These are phyloP conservation scores for Auricularia sp. DNA, from an alignment of 768 basidiomycete species.

Conservation along the genomic window DNA sequence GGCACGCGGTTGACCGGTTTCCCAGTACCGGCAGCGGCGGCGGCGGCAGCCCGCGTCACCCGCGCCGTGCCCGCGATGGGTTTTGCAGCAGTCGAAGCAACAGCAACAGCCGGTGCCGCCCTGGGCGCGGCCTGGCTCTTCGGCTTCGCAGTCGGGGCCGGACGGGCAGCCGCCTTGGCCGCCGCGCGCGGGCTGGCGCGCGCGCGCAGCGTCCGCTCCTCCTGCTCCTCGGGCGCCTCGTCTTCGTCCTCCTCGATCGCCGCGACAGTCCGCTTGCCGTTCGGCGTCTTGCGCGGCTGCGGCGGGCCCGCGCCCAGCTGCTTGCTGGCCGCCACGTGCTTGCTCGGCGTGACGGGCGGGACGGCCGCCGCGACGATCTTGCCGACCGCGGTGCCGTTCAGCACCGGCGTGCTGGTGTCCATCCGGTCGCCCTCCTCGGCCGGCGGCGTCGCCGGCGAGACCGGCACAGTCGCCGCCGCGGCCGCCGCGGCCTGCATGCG, in stretches of 20 bases:
- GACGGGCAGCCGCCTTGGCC: neutral
- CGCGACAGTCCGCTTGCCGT: conserved; percentile 46
- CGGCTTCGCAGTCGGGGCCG: neutral
- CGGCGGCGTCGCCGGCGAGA: conserved; percentile 72
- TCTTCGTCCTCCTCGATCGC: conserved; percentile 23
- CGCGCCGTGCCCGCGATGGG: conserved; percentile 41
- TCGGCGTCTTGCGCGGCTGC: conserved; percentile 82
- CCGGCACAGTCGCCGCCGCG: conserved; percentile 33
- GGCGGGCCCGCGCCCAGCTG: conserved; percentile 62
- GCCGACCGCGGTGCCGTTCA: neutral
- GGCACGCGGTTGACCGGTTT: conserved; percentile 10
- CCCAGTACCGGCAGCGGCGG: conserved; percentile 36
- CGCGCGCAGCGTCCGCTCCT: neutral
- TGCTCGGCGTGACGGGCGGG: conserved; percentile 74
- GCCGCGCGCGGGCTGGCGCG: neutral
- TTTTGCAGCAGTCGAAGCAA: neutral
- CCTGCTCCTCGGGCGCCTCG: neutral
- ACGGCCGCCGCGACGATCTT: neutral
- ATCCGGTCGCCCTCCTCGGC: conserved; percentile 53
- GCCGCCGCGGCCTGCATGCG: conserved; percentile 34
- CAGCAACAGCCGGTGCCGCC: conserved; percentile 35
- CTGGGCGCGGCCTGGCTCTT: conserved; percentile 32
- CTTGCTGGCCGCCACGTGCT: conserved; percentile 64
- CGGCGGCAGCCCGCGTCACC: conserved; percentile 60
- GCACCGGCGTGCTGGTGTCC: neutral